phyloP scores from a whole-genome alignment of 352 stramenopile genomes.

The Plasmopara muralis region DNA sequence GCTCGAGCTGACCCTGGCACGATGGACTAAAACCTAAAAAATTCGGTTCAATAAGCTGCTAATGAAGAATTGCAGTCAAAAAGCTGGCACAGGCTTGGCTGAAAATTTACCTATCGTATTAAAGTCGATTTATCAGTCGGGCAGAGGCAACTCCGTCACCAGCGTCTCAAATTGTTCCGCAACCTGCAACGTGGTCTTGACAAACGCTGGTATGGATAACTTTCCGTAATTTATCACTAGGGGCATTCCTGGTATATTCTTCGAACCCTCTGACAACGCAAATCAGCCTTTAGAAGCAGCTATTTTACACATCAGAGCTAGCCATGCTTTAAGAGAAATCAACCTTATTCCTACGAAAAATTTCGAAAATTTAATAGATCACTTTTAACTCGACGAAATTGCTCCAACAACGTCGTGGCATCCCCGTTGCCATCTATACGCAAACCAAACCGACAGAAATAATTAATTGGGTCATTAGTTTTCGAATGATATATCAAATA shows the following conservation, averaged over 20 bases:
- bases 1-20: slow-evolving; percentile 53
- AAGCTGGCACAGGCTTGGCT: no score
- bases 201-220: no score
- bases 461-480: background rate
- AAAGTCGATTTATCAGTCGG: no score
- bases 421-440: slow-evolving; percentile 54
- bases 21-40: slow-evolving; percentile 27
- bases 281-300: no score
- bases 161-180: no score
- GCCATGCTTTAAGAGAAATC: slow-evolving; percentile 43
- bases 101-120: no score
- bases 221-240: no score
- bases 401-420: slow-evolving; percentile 49
- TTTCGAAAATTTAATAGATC: slow-evolving; percentile 69
- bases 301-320: background rate
- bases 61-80: no score
- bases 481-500: slow-evolving; percentile 5
- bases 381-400: slow-evolving; percentile 67
- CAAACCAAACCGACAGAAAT: slow-evolving; percentile 1
- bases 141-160: no score
- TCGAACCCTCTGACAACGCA: no score
- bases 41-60: slow-evolving; percentile 25
- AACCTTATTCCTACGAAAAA: slow-evolving; percentile 47
- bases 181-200: no score
- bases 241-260: no score